Evolutionary conservation across 805 yeast species (phyloP).

Genomic region (Saccharomycopsis javanensis): DNA sequence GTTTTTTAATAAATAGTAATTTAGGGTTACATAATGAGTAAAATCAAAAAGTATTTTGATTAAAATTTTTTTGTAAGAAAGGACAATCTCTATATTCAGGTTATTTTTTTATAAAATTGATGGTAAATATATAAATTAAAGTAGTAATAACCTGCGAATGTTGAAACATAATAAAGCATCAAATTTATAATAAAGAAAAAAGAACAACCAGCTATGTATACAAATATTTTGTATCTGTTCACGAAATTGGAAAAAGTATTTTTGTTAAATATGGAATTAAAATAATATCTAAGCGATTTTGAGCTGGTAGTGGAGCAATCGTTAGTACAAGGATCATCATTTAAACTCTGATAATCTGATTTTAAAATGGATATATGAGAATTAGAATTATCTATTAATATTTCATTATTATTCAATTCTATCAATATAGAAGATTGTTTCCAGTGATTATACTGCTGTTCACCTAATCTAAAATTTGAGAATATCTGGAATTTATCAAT

Average conservation of each 20-base stretch:
- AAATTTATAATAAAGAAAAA: slow-evolving; percentile 2
- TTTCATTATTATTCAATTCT: slow-evolving; percentile 9
- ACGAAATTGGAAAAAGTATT: background rate
- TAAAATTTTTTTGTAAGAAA: too few species aligned
- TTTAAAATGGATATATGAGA: background rate
- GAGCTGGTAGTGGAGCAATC: background rate
- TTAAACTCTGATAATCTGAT: background rate
- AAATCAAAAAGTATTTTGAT: too few species aligned
- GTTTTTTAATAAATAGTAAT: background rate
- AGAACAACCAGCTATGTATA: slow-evolving; percentile 6
- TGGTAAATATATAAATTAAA: background rate
- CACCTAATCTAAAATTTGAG: background rate
- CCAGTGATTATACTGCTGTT: background rate
- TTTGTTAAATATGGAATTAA: background rate
- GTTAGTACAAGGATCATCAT: background rate
- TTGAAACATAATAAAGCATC: background rate
- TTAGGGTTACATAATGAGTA: background rate
- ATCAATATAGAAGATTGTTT: slow-evolving; percentile 4
- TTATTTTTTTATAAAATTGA: background rate
- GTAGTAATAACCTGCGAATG: slow-evolving; percentile 1
- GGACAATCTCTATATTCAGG: background rate
- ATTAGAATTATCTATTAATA: slow-evolving; percentile 11
- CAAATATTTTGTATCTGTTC: slow-evolving; percentile 1
- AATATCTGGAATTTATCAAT: background rate
- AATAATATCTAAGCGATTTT: background rate